These are phyloP conservation scores for Coemansia sp. DNA, from an alignment of 192 early-diverging fungal species.

Conservation along the genomic window DNA sequence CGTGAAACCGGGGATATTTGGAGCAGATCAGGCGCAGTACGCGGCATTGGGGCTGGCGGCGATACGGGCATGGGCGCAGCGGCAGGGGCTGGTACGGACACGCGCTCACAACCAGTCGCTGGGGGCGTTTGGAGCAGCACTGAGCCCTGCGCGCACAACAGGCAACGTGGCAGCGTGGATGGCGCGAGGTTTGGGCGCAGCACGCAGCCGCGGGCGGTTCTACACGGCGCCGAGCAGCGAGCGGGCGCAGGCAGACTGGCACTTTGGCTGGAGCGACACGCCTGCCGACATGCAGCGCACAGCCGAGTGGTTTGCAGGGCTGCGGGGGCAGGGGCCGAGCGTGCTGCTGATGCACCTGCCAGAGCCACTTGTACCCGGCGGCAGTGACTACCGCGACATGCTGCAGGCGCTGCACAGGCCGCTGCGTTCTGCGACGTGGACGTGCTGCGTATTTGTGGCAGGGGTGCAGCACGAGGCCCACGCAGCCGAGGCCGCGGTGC, in stretches of 20 bases:
- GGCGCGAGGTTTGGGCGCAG: conserved; percentile 34
- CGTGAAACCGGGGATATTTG: conserved; percentile 30
- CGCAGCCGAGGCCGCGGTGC: conserved; percentile 28
- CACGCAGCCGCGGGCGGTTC: conserved; percentile 24
- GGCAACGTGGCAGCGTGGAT: conserved; percentile 41
- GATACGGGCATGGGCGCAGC: conserved; percentile 39
- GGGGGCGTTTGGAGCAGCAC: conserved; percentile 24
- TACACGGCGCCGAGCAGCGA: conserved; percentile 18
- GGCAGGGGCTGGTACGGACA: conserved; percentile 21
- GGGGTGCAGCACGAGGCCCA: conserved; percentile 29
- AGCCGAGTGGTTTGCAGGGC: conserved; percentile 32
- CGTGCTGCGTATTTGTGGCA: conserved; percentile 44
- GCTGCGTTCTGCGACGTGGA: conserved; percentile 29
- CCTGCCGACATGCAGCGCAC: conserved; percentile 32
- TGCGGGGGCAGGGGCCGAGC: conserved; percentile 6
- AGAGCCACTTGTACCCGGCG: conserved; percentile 22
- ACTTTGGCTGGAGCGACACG: conserved; percentile 46
- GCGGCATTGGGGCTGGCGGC: conserved; percentile 39
- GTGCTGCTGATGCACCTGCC: conserved; percentile 45
- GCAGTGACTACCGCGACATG: conserved; percentile 40
- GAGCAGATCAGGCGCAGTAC: conserved; percentile 29
- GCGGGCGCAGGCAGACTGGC: conserved; percentile 25
- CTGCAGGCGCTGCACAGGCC: conserved; percentile 31
- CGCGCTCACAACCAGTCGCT: conserved; percentile 27
- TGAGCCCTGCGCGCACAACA: conserved; percentile 20